Conservation (phyloP, 176 grass and related monocot genomes). For the Guadua angustifolia region DNA sequence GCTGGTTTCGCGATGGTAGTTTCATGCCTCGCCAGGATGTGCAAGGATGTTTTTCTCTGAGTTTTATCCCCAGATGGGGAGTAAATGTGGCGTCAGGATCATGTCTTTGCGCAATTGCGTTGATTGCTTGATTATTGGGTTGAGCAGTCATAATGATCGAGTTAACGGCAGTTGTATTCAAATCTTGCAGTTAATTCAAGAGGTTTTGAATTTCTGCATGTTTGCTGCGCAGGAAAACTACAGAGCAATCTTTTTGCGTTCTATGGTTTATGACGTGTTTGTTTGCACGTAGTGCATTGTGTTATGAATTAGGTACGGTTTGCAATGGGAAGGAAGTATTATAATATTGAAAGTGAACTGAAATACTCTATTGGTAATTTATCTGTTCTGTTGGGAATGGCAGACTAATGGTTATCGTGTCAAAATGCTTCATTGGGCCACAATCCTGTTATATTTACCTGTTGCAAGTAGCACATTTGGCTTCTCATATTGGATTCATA, state of each 20-base stretch:
- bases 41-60: neutral
- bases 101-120: neutral
- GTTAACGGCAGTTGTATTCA: neutral
- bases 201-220: neutral
- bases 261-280: neutral
- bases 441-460: slow-evolving; percentile 10
- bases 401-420: neutral
- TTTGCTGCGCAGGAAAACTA: slow-evolving; percentile 11
- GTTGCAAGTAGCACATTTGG: neutral
- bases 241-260: neutral
- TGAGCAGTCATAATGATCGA: slow-evolving; percentile 22
- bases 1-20: neutral
- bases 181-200: neutral
- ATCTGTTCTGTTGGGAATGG: slow-evolving; percentile 1
- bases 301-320: neutral
- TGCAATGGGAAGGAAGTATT: neutral
- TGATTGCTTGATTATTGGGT: neutral
- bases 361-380: slow-evolving; percentile 18
- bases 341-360: slow-evolving; percentile 2
- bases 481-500: slow-evolving; percentile 10
- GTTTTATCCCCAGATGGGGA: neutral
- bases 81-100: neutral
- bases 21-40: neutral
- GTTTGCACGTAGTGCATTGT: neutral
- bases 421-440: slow-evolving; percentile 10